These are phyloP conservation scores for Blastomyces parvus DNA, from an alignment of 2,329 filamentous ascomycete species.

Conservation along the genomic window DNA sequence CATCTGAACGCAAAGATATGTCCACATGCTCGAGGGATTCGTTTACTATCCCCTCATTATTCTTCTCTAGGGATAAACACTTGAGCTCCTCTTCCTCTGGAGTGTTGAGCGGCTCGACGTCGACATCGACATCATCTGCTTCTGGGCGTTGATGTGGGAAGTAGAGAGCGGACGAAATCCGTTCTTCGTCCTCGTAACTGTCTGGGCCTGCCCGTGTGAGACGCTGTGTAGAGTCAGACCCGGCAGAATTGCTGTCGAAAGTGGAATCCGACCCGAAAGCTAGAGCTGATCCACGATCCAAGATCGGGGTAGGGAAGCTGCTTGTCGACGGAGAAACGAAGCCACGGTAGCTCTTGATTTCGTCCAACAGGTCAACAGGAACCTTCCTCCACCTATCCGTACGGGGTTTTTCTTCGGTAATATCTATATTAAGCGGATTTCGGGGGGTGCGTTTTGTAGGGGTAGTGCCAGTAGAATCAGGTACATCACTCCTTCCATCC, in stretches of 20 bases:
- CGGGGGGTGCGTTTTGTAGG: not conserved
- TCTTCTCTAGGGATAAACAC: not conserved
- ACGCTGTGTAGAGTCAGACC: constrained; percentile 6
- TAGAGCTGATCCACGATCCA: constrained; percentile 20
- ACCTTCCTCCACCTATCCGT: constrained; percentile 21
- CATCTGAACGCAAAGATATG: constrained; percentile 52
- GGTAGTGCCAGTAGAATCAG: not conserved
- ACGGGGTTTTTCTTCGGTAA: not conserved
- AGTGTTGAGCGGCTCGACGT: not conserved
- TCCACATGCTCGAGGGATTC: constrained; percentile 44
- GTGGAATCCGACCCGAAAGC: constrained; percentile 3
- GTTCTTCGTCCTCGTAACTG: constrained; percentile 48
- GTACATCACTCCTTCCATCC: not conserved
- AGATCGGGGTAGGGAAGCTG: constrained; percentile 31
- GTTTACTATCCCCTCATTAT: not conserved
- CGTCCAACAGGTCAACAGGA: constrained; percentile 45
- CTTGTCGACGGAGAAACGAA: constrained; percentile 33
- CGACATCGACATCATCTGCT: constrained; percentile 27
- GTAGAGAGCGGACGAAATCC: constrained; percentile 56
- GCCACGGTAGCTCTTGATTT: constrained; percentile 47
- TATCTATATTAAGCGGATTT: not conserved
- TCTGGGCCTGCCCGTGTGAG: constrained; percentile 10
- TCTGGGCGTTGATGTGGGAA: constrained; percentile 51
- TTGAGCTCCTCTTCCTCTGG: constrained; percentile 2
- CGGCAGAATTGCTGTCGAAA: constrained; percentile 8